These are phyloP conservation scores for Psilocybe cyanescens DNA, from an alignment of 768 basidiomycete genomes.

Conservation along the genomic window DNA sequence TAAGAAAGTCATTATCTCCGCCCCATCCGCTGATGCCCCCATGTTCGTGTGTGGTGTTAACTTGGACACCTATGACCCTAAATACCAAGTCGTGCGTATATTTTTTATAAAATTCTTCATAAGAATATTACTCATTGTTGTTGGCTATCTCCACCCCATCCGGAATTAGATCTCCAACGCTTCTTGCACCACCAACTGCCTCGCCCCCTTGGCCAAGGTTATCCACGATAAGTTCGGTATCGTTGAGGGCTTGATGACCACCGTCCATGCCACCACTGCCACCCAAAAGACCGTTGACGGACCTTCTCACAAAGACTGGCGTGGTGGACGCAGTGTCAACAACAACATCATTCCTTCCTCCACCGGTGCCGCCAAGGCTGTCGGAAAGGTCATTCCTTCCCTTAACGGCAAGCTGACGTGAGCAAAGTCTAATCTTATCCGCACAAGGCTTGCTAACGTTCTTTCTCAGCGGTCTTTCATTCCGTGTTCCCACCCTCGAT, in stretches of 20 bases:
- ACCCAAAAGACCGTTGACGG: constrained; percentile 97
- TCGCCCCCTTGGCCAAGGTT: constrained; percentile 98
- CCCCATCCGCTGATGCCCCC: constrained; percentile 95
- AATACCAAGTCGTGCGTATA: constrained; percentile 77
- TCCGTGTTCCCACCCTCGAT: constrained; percentile 96
- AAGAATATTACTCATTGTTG: neutral
- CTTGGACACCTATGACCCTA: constrained; percentile 88
- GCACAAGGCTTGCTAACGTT: neutral
- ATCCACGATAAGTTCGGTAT: constrained; percentile 97
- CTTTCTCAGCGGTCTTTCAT: constrained; percentile 73
- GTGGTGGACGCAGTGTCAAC: constrained; percentile 93
- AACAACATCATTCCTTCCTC: constrained; percentile 99
- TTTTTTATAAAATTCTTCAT: neutral
- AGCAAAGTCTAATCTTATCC: constrained; percentile 30
- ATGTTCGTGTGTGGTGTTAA: constrained; percentile 98
- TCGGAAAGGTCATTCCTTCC: constrained; percentile 95
- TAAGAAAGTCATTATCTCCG: constrained; percentile 99
- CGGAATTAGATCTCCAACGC: constrained; percentile 87
- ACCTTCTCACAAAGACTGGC: constrained; percentile 96
- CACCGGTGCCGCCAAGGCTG: constrained; percentile 98
- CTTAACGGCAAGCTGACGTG: constrained; percentile 99
- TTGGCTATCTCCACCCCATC: constrained; percentile 9
- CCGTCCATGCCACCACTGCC: constrained; percentile 95
- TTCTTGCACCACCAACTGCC: constrained; percentile 99
- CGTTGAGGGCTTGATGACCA: constrained; percentile 97